A percentile compares a stretch with the other conserved stretches of the same genome.
Evolutionary conservation across 164 flowering plant genomes (phyloP).

Genomic region (Cinnamomum micranthum): DNA sequence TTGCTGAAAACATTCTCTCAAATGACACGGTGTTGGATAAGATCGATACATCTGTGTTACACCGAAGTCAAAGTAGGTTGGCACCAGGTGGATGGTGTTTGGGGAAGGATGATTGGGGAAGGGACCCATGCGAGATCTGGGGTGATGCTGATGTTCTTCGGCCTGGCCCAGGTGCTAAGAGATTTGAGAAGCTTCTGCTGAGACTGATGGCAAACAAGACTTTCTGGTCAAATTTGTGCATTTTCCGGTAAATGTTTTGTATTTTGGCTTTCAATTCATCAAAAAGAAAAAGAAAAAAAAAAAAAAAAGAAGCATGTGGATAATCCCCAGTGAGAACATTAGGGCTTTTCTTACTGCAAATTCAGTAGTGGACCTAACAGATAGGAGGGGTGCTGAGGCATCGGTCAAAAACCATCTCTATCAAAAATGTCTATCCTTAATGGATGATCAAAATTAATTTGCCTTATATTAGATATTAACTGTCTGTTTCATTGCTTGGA

Average conservation of each 20-base stretch:
- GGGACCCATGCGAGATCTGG: conserved; percentile 26
- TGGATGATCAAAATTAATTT: too few species aligned
- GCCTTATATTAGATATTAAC: too few species aligned
- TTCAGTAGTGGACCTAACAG: not conserved
- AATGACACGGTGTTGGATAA: conserved; percentile 21
- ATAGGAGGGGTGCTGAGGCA: not conserved
- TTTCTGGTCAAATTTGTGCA: conserved; percentile 17
- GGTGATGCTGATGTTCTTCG: conserved; percentile 25
- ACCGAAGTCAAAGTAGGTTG: conserved; percentile 9
- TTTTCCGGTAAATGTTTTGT: not conserved
- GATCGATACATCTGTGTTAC: conserved; percentile 16
- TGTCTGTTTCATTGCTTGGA: too few species aligned
- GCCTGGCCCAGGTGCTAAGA: conserved; percentile 24
- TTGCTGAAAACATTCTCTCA: conserved; percentile 19
- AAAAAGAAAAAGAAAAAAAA: not conserved
- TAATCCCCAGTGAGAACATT: too few species aligned
- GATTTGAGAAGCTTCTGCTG: conserved; percentile 26
- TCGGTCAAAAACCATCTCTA: too few species aligned
- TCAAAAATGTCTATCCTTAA: too few species aligned
- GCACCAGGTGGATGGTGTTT: conserved; percentile 31
- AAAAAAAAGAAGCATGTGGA: not conserved
- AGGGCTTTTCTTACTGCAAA: not conserved
- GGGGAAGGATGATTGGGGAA: conserved; percentile 13
- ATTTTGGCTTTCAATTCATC: too few species aligned
- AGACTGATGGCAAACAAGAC: conserved; percentile 18